These are phyloP conservation scores for Perkinsus marinus DNA, from an alignment of 169 alveolate species.

Conservation along the genomic window DNA sequence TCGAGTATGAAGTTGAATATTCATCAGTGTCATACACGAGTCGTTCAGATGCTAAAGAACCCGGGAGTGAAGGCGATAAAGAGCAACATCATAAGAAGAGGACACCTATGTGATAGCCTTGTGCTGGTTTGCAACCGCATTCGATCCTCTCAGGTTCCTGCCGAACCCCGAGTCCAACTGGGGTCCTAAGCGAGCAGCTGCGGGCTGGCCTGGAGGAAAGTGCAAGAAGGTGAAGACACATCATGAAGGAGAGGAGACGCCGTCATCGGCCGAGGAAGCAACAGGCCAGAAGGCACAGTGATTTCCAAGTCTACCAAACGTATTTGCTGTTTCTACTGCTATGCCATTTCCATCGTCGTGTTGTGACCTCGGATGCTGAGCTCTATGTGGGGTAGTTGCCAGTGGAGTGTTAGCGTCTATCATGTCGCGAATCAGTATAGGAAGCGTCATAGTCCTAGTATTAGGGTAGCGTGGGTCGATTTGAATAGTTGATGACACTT, in stretches of 20 bases:
- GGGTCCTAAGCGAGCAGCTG: constrained; percentile 31
- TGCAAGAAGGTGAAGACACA: background rate
- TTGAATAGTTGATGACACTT: too few species aligned
- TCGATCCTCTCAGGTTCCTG: constrained; percentile 24
- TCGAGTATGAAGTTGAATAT: too few species aligned
- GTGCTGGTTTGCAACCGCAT: background rate
- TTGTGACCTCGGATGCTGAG: background rate
- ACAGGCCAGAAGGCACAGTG: too few species aligned
- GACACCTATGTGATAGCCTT: background rate
- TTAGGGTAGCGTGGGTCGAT: too few species aligned
- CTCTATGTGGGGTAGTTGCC: too few species aligned
- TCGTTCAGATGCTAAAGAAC: background rate
- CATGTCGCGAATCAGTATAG: too few species aligned
- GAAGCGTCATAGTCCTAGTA: too few species aligned
- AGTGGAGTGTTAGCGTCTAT: too few species aligned
- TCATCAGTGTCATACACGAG: too few species aligned
- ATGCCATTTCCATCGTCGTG: background rate
- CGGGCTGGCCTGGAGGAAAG: background rate
- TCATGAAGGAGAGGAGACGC: background rate
- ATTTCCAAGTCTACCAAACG: background rate
- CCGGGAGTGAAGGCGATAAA: background rate
- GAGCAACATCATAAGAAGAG: background rate
- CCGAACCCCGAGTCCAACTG: constrained; percentile 53
- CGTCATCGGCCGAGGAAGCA: background rate
- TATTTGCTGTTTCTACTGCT: background rate